These are phyloP conservation scores for Lactarius trivialis DNA, from an alignment of 768 basidiomycete species.

Conservation along the genomic window DNA sequence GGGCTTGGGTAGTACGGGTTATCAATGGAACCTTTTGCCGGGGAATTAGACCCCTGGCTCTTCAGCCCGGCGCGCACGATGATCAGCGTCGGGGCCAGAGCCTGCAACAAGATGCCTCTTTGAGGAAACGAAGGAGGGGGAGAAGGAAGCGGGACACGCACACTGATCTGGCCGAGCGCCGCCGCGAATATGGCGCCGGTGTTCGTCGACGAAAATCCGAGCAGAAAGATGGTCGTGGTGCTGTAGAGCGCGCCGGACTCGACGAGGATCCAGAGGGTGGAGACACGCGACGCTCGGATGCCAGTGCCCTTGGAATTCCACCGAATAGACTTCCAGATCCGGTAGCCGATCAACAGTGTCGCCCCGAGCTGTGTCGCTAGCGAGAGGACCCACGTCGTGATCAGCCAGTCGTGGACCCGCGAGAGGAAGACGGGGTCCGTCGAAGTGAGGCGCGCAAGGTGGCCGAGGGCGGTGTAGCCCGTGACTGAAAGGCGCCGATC, in stretches of 20 bases:
- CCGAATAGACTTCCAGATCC: not conserved
- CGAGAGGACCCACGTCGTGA: slow-evolving; percentile 13
- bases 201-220: slow-evolving; percentile 11
- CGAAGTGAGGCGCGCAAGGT: not conserved
- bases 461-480: slow-evolving; percentile 3
- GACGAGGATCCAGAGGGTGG: slow-evolving; percentile 14
- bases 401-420: slow-evolving; percentile 6
- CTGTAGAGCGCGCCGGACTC: slow-evolving; percentile 18
- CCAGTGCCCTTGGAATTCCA: not conserved
- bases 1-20: not conserved
- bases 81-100: slow-evolving; percentile 11
- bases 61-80: slow-evolving; percentile 9
- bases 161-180: slow-evolving; percentile 15
- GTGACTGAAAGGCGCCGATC: not conserved
- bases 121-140: not conserved
- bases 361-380: slow-evolving; percentile 16
- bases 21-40: slow-evolving; percentile 3
- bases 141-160: not conserved
- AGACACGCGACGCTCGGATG: not conserved
- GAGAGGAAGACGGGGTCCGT: not conserved
- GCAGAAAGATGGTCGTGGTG: slow-evolving; percentile 1
- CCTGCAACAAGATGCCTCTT: not conserved
- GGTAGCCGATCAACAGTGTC: slow-evolving; percentile 14
- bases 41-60: not conserved
- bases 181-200: not conserved